Conservation (phyloP, 306 rosid genomes). For the Ochetophila trinervis region DNA sequence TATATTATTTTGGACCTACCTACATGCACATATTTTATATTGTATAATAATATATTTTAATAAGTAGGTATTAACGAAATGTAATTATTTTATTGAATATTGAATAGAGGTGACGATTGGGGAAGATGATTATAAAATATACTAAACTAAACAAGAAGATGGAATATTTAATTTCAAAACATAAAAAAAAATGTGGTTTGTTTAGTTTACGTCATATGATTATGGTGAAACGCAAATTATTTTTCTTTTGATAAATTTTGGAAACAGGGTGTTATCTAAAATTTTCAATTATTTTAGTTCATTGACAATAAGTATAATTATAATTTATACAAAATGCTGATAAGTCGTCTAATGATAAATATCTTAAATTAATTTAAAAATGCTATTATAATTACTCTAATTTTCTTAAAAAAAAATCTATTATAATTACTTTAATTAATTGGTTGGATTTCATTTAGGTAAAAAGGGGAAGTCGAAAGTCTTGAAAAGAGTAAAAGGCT, state of each 20-base stretch:
- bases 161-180: constrained; percentile 18
- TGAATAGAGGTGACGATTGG: background rate
- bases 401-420: no score
- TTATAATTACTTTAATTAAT: no score
- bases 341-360: no score
- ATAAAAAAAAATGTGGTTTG: background rate
- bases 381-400: no score
- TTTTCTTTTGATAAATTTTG: background rate
- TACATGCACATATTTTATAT: background rate
- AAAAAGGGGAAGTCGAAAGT: no score
- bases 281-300: no score
- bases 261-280: no score
- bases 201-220: constrained; percentile 30
- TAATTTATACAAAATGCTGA: no score
- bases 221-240: background rate
- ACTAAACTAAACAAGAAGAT: constrained; percentile 19
- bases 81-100: constrained; percentile 12
- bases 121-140: constrained; percentile 11
- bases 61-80: constrained; percentile 1
- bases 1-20: constrained; percentile 4
- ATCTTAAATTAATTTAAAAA: no score
- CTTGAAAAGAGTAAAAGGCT: no score
- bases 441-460: no score
- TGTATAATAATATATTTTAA: background rate
- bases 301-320: no score